Base-by-base conservation (phyloP, 2,329 filamentous ascomycete genomes). In the Stromatinia cepivora region DNA sequence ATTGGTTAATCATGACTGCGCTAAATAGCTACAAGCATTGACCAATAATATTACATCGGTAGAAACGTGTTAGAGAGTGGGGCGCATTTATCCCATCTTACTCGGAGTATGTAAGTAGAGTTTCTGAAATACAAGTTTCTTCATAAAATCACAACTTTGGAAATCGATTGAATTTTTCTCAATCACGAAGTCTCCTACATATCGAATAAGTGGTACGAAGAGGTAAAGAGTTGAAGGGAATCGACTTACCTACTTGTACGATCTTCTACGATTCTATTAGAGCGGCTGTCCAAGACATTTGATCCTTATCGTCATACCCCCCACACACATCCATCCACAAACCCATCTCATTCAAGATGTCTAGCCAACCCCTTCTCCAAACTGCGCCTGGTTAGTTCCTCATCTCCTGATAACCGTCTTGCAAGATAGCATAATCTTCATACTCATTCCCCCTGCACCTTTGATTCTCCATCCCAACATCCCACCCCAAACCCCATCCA, bases 281-380 rank as follows among this genome's bases (percentile, higher is more conserved):
- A 66, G 36, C 36, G 31, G 36, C 34, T 45, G 52, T 56, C 50
- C 36, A 34, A 54, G 50, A 68, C 39, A 31, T 64, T 53, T 46
- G 15, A 25, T 36, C 31, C 46, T 50, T 57, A 28, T 65, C 67
- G 50, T 50, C 59, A 57, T 65, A 68, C 58, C 56, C 61, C 45
- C 36, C 20, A 48, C 66, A 62, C 28, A 46, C 39, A 52, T 34
- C 17, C 28, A 48, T 22, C 6, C 28, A 13, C 39, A 45, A 28
- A 48, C 20, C 45, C 6, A 54, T 25, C 46, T 22, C 9, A 28
- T 13, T 52, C 61, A 63, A 52, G 61, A 98, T 99, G 95, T 99
- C 95, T 73, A 93, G 90, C 80, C 94, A 97, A 83, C 95, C 95
- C 78, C 92, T 99, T 70, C 92, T 99, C 75, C 94, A 97, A 80